Evolutionary conservation across 495 filamentous ascomycete species (phyloP).

Genomic region (Antarctomyces pellizariae): DNA sequence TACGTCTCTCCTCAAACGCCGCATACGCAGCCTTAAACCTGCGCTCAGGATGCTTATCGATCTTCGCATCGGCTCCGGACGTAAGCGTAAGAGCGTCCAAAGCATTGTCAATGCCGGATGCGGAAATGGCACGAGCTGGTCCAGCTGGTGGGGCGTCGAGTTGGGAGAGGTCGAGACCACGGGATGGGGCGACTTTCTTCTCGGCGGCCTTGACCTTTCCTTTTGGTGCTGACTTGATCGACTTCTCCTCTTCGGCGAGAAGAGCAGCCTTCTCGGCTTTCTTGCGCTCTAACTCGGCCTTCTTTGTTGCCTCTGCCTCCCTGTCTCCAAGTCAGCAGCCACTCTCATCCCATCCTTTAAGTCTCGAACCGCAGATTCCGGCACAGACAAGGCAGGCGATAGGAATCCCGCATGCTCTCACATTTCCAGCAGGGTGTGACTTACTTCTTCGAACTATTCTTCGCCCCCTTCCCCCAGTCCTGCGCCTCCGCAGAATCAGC

Average conservation of each 20-base stretch:
- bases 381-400: too few species aligned
- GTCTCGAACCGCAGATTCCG: too few species aligned
- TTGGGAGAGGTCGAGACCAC: conserved; percentile 44
- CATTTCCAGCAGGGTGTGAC: too few species aligned
- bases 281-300: conserved; percentile 62
- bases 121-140: conserved; percentile 36
- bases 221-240: conserved; percentile 34
- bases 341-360: too few species aligned
- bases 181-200: conserved; percentile 37
- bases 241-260: conserved; percentile 67
- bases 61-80: conserved; percentile 25
- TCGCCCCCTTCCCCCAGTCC: conserved; percentile 70
- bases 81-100: conserved; percentile 62
- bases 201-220: conserved; percentile 26
- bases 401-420: too few species aligned
- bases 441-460: conserved; percentile 68
- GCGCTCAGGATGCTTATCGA: conserved; percentile 71
- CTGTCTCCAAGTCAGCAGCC: conserved; percentile 23
- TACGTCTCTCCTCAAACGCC: conserved; percentile 61
- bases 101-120: conserved; percentile 74
- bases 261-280: conserved; percentile 73
- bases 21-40: conserved; percentile 73
- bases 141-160: conserved; percentile 27
- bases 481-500: conserved; percentile 41
- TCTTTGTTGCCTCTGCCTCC: conserved; percentile 67